Percentiles rank a stretch among this genome's conserved stretches.
These are phyloP conservation scores for Podila minutissima DNA, from an alignment of 192 early-diverging fungal species.

Conservation along the genomic window DNA sequence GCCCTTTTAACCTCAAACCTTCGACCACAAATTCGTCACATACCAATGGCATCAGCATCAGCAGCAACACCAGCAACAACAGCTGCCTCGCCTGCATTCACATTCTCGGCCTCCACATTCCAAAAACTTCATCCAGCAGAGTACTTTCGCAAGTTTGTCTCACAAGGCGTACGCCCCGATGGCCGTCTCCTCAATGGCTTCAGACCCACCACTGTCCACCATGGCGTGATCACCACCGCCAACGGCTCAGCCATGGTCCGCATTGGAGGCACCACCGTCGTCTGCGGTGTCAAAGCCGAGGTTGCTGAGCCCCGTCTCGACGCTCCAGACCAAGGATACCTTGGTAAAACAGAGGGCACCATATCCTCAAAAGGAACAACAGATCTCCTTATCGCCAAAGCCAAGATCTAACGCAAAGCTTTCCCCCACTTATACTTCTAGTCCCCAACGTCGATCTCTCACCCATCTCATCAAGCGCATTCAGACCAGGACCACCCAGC, in stretches of 20 bases:
- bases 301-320: slow-evolving; percentile 82
- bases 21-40: slow-evolving; percentile 1
- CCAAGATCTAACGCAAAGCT: too few relatives aligned
- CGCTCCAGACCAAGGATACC: slow-evolving; percentile 76
- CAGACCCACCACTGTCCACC: slow-evolving; percentile 70
- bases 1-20: not conserved
- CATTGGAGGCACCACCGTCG: slow-evolving; percentile 87
- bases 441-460: slow-evolving; percentile 94
- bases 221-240: slow-evolving; percentile 78
- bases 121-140: slow-evolving; percentile 88
- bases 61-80: not conserved
- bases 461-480: slow-evolving; percentile 87
- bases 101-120: slow-evolving; percentile 74
- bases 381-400: too few relatives aligned
- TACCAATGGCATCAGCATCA: slow-evolving; percentile 7
- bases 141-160: slow-evolving; percentile 85
- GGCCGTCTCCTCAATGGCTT: slow-evolving; percentile 79
- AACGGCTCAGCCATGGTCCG: slow-evolving; percentile 89
- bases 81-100: slow-evolving; percentile 35
- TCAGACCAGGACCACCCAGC: slow-evolving; percentile 85
- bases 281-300: slow-evolving; percentile 96
- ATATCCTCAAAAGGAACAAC: too few relatives aligned
- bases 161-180: slow-evolving; percentile 82
- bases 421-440: slow-evolving; percentile 11
- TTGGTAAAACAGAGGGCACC: slow-evolving; percentile 59